Evolutionary conservation across 352 stramenopile species (phyloP).

Genomic region (Globisporangium echinulatum): DNA sequence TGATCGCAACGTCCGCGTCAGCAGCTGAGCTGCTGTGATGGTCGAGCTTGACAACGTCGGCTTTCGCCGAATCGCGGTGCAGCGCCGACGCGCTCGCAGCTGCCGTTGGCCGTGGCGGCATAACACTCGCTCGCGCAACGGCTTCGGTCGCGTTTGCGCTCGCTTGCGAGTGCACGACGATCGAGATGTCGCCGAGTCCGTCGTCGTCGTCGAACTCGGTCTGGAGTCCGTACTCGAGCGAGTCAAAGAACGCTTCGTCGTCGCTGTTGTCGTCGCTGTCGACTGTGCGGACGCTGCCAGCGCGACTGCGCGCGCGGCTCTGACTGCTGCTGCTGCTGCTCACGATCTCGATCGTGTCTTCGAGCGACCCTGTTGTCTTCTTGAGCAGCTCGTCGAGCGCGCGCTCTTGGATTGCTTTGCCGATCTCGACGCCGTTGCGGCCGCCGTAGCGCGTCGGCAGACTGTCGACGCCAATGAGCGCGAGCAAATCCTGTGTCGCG

Average conservation of each 20-base stretch:
- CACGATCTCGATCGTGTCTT: conserved; percentile 76
- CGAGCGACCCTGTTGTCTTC: conserved; percentile 58
- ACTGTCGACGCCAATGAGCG: conserved; percentile 62
- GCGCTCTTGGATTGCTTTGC: conserved; percentile 71
- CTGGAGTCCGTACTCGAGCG: conserved; percentile 71
- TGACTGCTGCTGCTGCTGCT: conserved; percentile 13
- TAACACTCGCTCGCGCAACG: conserved; percentile 11
- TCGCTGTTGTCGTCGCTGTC: conserved; percentile 49
- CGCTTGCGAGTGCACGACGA: conserved; percentile 63
- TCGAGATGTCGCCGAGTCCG: conserved; percentile 55
- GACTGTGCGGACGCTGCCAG: conserved; percentile 27
- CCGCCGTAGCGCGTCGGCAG: conserved; percentile 67
- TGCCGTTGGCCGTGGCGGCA: conserved; percentile 4
- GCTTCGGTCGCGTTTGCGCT: conserved; percentile 34
- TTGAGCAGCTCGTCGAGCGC: conserved; percentile 57
- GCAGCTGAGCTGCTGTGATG: not conserved
- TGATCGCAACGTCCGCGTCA: conserved; percentile 53
- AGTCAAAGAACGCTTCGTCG: conserved; percentile 81
- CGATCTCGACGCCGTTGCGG: conserved; percentile 66
- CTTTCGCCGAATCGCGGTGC: conserved; percentile 18
- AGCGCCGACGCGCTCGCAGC: conserved; percentile 5
- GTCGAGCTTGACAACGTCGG: conserved; percentile 15
- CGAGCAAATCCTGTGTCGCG: conserved; percentile 37
- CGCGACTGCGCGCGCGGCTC: conserved; percentile 11
- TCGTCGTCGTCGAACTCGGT: conserved; percentile 52